A percentile compares a stretch with the other conserved stretches of the same genome.
phyloP scores from a whole-genome alignment of 192 early-diverging fungal genomes.

The Coemansia sp. region DNA sequence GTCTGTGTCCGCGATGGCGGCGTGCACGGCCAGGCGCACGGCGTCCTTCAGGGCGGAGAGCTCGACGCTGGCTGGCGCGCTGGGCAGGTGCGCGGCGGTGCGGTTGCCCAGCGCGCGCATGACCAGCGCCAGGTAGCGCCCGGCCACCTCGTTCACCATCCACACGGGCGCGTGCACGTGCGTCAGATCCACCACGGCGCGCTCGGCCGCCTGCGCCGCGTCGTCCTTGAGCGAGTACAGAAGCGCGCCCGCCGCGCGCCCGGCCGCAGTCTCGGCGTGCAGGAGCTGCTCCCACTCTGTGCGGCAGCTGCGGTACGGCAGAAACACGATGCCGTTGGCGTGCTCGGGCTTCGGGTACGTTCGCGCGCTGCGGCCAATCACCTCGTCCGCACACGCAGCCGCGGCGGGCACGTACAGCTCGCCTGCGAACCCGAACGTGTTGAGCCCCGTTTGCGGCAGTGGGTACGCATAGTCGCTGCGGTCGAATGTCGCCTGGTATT shows the following conservation, averaged over 20 bases:
- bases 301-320: slow-evolving; percentile 36
- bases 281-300: slow-evolving; percentile 33
- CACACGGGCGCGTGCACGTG: slow-evolving; percentile 35
- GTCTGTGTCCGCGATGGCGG: background rate
- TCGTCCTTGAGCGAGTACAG: slow-evolving; percentile 46
- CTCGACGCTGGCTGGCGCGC: slow-evolving; percentile 18
- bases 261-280: slow-evolving; percentile 14
- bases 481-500: slow-evolving; percentile 41
- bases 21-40: background rate
- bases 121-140: slow-evolving; percentile 20
- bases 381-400: slow-evolving; percentile 26
- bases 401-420: slow-evolving; percentile 38
- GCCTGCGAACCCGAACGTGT: slow-evolving; percentile 33
- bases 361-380: slow-evolving; percentile 4
- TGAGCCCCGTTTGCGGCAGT: slow-evolving; percentile 28
- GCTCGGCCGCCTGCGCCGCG: slow-evolving; percentile 43
- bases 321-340: slow-evolving; percentile 34
- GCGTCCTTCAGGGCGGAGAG: slow-evolving; percentile 16
- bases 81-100: background rate
- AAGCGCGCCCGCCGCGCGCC: slow-evolving; percentile 26
- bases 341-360: background rate
- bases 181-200: slow-evolving; percentile 10
- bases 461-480: slow-evolving; percentile 47
- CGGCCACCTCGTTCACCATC: slow-evolving; percentile 40
- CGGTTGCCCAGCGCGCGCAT: background rate